phyloP scores from a whole-genome alignment of 345 rosid genomes.

The Iberis pinnata region DNA sequence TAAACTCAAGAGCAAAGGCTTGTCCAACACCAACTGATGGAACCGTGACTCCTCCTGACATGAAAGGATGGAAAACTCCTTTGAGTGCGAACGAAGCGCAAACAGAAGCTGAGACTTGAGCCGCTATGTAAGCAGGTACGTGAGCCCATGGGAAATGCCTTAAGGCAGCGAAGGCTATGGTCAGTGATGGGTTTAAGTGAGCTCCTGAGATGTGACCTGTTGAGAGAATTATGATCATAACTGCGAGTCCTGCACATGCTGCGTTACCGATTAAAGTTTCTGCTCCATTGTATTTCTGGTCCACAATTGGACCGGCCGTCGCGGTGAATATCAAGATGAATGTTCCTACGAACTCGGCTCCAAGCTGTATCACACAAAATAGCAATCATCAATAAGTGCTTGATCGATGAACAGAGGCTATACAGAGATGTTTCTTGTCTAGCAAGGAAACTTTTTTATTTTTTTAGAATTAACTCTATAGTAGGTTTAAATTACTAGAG shows the following conservation, averaged over 20 bases:
- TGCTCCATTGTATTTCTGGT: conserved; percentile 65
- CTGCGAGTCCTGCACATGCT: conserved; percentile 83
- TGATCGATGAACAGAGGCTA: background rate
- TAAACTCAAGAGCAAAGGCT: conserved; percentile 90
- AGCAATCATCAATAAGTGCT: background rate
- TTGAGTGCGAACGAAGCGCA: conserved; percentile 93
- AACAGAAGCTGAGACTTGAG: conserved; percentile 83
- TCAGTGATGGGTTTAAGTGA: conserved; percentile 85
- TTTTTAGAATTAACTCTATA: no score
- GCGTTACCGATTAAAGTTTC: conserved; percentile 90
- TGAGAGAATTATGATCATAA: conserved; percentile 82
- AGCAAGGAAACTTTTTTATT: background rate
- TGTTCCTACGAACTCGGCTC: conserved; percentile 97
- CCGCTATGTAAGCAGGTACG: conserved; percentile 81
- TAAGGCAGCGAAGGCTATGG: conserved; percentile 77
- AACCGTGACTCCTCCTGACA: conserved; percentile 96
- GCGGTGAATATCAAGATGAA: conserved; percentile 90
- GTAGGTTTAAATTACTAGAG: no score
- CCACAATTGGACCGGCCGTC: conserved; percentile 86
- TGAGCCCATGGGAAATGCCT: conserved; percentile 95
- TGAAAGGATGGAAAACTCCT: conserved; percentile 70
- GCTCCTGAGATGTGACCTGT: conserved; percentile 98
- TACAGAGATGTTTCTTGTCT: conserved; percentile 14
- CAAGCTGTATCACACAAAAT: conserved; percentile 40
- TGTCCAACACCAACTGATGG: conserved; percentile 71